Evolutionary conservation across 768 basidiomycete genomes (phyloP), one percentile per base, ranked within the genome.

Genomic region (Phaffia tasmanica): DNA sequence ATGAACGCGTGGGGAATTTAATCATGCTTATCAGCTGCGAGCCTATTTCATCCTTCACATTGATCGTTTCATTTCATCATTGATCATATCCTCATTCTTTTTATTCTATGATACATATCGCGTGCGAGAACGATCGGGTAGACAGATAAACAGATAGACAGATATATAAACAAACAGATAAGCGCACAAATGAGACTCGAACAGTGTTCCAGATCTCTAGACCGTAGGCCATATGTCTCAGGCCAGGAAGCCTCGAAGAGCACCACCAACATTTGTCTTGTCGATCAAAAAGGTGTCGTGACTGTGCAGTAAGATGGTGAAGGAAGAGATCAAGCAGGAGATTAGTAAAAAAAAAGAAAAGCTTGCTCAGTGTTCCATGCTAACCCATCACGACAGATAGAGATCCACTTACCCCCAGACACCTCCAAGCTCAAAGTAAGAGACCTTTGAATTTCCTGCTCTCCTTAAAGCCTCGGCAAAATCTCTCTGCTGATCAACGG

Each of bases 401-500:
- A 49, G n/a, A 29, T 27, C 16, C 5, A 64, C 63, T 64, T 30
- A 64, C 48, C 95, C 95, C 93, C 92, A 98, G n/a, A 98, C 93
- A 11, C 94, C 93, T 30, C 94, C 94, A 1, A 98, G 82, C 77
- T 98, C 95, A 75, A 94, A 99, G 76, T 97, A 98, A 68, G 88
- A 87, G 30, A 99, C 95, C 65, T 81, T 79, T 19, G 84, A 77
- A 75, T 97, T 98, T 0, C 95, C 95, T 1, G 86, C 84, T 82
- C 90, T 83, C 68, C 89, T 83, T 69, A 99, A 77, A 27, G 93
- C 94, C 75, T 95, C 91, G 6, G 86, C 91, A 9, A 94, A 80
- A 77, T 99, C 95, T 49, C 94, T 81, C 75, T 98, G 95, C 77
- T 99, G 95, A 73, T 98, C 94, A 11, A 95, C 88, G 0, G 94